Percentiles rank a stretch among this genome's conserved stretches.
Conservation (phyloP, 805 yeast genomes). For the Saccharomycopsis schoenii region DNA sequence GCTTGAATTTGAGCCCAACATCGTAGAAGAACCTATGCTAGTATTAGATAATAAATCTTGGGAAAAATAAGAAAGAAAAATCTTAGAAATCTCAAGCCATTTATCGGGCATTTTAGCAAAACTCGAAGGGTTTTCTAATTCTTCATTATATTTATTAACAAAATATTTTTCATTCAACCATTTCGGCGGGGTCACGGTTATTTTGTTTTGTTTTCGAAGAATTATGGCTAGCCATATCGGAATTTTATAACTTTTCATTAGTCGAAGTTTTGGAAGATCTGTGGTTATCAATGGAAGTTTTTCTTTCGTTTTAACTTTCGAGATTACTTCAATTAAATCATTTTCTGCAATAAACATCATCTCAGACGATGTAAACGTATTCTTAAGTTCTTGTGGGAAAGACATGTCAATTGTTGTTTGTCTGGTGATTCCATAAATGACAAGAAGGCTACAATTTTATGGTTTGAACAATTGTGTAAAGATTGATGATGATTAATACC, state of each 20-base stretch:
- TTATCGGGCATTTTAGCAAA: conserved; percentile 74
- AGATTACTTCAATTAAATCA: conserved; percentile 48
- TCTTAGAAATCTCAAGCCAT: conserved; percentile 78
- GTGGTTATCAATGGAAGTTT: conserved; percentile 27
- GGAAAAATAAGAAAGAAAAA: conserved; percentile 53
- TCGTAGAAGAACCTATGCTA: background rate
- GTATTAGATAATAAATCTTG: conserved; percentile 47
- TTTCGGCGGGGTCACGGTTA: conserved; percentile 74
- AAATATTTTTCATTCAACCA: conserved; percentile 62
- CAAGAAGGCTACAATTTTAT: no score
- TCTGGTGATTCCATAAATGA: background rate
- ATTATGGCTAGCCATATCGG: conserved; percentile 86
- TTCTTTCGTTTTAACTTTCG: conserved; percentile 5
- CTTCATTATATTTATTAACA: conserved; percentile 54
- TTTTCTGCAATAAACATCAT: conserved; percentile 80
- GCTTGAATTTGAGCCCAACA: background rate
- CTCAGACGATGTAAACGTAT: conserved; percentile 64
- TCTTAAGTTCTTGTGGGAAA: conserved; percentile 43
- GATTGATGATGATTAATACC: background rate
- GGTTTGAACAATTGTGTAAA: no score
- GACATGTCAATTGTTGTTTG: conserved; percentile 37
- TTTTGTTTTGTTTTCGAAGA: conserved; percentile 74
- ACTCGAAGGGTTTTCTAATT: conserved; percentile 41
- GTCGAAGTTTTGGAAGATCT: conserved; percentile 47
- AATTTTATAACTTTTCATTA: conserved; percentile 58